Evolutionary conservation across 1,284 basidiomycete species (phyloP).

Genomic region (Cerrena zonata): DNA sequence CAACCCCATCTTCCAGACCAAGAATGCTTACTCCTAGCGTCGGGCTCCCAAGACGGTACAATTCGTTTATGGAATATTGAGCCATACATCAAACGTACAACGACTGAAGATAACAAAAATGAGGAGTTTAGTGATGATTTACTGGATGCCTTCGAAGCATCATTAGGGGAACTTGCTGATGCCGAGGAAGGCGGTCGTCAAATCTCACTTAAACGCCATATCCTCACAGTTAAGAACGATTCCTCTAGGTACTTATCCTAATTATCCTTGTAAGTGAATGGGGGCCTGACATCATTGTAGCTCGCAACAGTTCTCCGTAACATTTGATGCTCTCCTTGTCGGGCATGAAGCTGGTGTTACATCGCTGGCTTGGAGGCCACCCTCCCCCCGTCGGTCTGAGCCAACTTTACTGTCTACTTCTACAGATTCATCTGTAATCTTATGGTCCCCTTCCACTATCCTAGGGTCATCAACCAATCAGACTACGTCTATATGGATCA

Average conservation of each 20-base stretch:
- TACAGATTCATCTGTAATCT: slow-evolving; percentile 85
- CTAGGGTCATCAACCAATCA: slow-evolving; percentile 34
- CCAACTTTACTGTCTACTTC: slow-evolving; percentile 80
- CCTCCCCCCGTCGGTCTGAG: slow-evolving; percentile 16
- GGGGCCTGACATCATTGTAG: slow-evolving; percentile 29
- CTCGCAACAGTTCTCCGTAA: slow-evolving; percentile 62
- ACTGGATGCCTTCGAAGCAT: slow-evolving; percentile 82
- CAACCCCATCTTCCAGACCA: slow-evolving; percentile 28
- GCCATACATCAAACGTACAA: slow-evolving; percentile 27
- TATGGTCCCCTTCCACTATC: slow-evolving; percentile 77
- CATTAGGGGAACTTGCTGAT: slow-evolving; percentile 63
- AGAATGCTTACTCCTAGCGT: slow-evolving; percentile 62
- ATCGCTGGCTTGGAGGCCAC: slow-evolving; percentile 73
- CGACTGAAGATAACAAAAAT: slow-evolving; percentile 14
- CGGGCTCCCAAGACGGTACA: slow-evolving; percentile 88
- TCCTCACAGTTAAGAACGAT: slow-evolving; percentile 57
- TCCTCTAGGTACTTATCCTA: slow-evolving; percentile 40
- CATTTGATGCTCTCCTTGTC: slow-evolving; percentile 85
- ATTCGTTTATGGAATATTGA: slow-evolving; percentile 85
- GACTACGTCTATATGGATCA: slow-evolving; percentile 78
- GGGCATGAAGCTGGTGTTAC: slow-evolving; percentile 93
- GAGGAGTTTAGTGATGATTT: slow-evolving; percentile 56
- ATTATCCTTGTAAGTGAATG: background rate
- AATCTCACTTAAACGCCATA: slow-evolving; percentile 79
- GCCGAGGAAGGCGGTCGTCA: slow-evolving; percentile 66